phyloP scores from a whole-genome alignment of 176 grass and related monocot species.

The Musa troglodytarum region DNA sequence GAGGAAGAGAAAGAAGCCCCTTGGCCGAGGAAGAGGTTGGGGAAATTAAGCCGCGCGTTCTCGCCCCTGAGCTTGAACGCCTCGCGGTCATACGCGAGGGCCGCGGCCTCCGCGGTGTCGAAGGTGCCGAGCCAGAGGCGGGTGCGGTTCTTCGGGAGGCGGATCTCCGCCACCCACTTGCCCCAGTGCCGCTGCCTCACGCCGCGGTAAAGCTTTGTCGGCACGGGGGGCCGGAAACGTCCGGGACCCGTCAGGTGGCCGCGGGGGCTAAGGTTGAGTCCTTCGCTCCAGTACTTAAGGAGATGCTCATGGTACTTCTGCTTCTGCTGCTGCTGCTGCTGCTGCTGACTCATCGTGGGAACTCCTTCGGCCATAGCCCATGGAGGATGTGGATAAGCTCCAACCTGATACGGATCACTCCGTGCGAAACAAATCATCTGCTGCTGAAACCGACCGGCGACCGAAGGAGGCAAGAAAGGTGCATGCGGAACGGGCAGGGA shows the following conservation, averaged over 20 bases:
- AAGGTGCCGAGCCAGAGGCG: constrained; percentile 89
- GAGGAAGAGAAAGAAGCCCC: background rate
- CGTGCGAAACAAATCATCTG: too few species aligned
- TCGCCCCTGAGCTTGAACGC: constrained; percentile 25
- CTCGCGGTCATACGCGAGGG: constrained; percentile 23
- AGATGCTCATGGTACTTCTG: background rate
- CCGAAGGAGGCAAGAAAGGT: too few species aligned
- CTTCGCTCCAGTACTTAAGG: background rate
- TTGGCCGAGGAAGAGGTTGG: constrained; percentile 17
- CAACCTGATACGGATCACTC: too few species aligned
- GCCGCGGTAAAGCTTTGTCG: constrained; percentile 67
- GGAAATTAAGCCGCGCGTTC: constrained; percentile 27
- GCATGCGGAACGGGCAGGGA: too few species aligned
- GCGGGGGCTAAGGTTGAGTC: background rate
- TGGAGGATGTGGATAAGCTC: too few species aligned
- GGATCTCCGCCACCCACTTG: constrained; percentile 85
- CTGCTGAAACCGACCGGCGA: too few species aligned
- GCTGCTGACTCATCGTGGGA: background rate
- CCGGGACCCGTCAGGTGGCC: background rate
- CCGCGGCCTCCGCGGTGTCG: constrained; percentile 61
- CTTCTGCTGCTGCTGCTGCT: background rate
- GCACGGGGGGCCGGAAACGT: background rate
- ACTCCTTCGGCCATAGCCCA: too few species aligned
- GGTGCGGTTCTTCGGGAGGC: constrained; percentile 61
- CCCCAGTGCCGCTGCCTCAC: constrained; percentile 78